Evolutionary conservation across 208 protist genomes (phyloP), one percentile per base, ranked within the genome.

Genomic region (Histomonas meleagridis): DNA sequence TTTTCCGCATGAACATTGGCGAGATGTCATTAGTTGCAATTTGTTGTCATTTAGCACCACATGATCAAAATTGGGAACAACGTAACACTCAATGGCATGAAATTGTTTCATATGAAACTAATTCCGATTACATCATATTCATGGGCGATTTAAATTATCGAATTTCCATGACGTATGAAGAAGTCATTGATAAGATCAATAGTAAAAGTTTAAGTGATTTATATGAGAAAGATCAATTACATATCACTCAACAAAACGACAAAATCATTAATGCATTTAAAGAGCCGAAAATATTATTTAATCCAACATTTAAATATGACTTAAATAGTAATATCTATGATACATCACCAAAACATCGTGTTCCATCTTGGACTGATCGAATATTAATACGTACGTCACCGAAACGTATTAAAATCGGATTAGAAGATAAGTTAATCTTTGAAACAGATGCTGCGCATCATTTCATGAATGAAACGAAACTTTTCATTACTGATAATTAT

Each of bases 231-330:
- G 76, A 86, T 57, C 76, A 86, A 38, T 28, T 86, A 38, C 2
- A 40, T 18, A 49, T 12, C 0, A 16, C 43, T 4, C 4, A 55
- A 10, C 51, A 35, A 55, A 55, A 21, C 0, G 3, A 38, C 18
- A 40, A 40, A 53, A 14, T 51, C 10, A 38, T 86, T 18, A 46
- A 26, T n/a, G 5, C 0, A 55, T 86, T 86, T 9, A 9, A 38
- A n/a, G 76, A 86, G 16, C 46, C 76, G 38, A 1, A 5, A 16
- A 86, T 86, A 14, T 57, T 18, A 5, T 86, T 86, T 35, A 32
- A 9, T 14, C 76, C 76, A 55, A 86, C 76, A 38, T 86, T 57
- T 35, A 86, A 86, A 55, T 86, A 55, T 46, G 76, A 86, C 38
- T 2, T 12, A 55, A 86, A 86, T n/a, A 55, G 46, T 9, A 28